Evolutionary conservation across 192 early-diverging fungal species (phyloP).

Genomic region (Coemansia sp.): DNA sequence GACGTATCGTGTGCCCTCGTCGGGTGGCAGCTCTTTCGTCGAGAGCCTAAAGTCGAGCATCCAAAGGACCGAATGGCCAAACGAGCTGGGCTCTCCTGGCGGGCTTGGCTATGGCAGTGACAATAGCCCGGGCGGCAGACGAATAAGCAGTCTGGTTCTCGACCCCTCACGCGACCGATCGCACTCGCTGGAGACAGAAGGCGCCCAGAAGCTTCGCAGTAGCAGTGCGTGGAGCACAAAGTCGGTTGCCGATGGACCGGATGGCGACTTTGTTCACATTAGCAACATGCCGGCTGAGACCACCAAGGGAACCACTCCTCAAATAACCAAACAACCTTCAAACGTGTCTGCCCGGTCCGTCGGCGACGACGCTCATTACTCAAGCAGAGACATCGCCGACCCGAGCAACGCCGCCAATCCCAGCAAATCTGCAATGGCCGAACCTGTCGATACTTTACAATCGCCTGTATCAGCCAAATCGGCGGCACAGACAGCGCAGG

Average conservation of each 20-base stretch:
- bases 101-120: slow-evolving; percentile 28
- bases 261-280: neutral
- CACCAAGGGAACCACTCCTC: neutral
- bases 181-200: slow-evolving; percentile 30
- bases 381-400: neutral
- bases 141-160: slow-evolving; percentile 26
- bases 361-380: neutral
- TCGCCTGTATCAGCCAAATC: slow-evolving; percentile 4
- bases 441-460: neutral
- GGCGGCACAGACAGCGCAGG: slow-evolving; percentile 24
- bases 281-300: slow-evolving; percentile 1
- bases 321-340: neutral
- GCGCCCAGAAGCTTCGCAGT: neutral
- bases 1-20: slow-evolving; percentile 8
- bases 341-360: neutral
- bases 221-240: slow-evolving; percentile 1
- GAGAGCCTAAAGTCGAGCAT: slow-evolving; percentile 48
- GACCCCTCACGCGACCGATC: slow-evolving; percentile 41
- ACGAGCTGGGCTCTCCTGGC: slow-evolving; percentile 17
- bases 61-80: slow-evolving; percentile 26
- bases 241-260: neutral
- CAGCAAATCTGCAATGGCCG: neutral
- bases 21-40: slow-evolving; percentile 44
- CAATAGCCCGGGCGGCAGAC: slow-evolving; percentile 15
- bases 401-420: neutral